phyloP scores from a whole-genome alignment of 2,329 filamentous ascomycete genomes.

The Aureobasidium sp. region DNA sequence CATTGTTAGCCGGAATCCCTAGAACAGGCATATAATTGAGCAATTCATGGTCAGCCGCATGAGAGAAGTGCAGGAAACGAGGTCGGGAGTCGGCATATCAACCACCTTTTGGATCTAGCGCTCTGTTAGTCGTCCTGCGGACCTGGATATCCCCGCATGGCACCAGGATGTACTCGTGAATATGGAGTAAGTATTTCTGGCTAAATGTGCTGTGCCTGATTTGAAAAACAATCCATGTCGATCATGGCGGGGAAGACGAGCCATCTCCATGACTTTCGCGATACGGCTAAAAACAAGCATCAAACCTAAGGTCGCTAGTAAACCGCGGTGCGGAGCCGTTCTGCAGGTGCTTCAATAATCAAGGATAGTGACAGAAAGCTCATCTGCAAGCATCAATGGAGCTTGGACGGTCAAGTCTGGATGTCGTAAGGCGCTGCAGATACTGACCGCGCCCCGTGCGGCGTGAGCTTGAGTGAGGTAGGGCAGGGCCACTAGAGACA shows the following conservation, averaged over 20 bases:
- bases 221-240: neutral
- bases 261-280: neutral
- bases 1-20: neutral
- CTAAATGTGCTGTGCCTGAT: slow-evolving; percentile 2
- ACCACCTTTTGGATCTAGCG: neutral
- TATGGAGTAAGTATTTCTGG: neutral
- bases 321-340: neutral
- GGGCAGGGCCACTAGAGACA: neutral
- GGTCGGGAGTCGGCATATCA: neutral
- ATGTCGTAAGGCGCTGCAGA: neutral
- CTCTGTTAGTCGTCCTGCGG: neutral
- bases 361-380: neutral
- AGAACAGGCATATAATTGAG: neutral
- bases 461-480: no score
- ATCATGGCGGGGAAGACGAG: neutral
- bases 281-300: neutral
- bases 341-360: neutral
- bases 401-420: neutral
- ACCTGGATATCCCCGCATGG: neutral
- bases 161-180: neutral
- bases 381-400: neutral
- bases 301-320: neutral
- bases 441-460: neutral
- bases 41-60: neutral
- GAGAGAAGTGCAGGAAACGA: neutral